Percentiles rank a stretch among this genome's conserved stretches.
phyloP scores from a whole-genome alignment of 2,329 filamentous ascomycete species.

The Aulographum hederae region DNA sequence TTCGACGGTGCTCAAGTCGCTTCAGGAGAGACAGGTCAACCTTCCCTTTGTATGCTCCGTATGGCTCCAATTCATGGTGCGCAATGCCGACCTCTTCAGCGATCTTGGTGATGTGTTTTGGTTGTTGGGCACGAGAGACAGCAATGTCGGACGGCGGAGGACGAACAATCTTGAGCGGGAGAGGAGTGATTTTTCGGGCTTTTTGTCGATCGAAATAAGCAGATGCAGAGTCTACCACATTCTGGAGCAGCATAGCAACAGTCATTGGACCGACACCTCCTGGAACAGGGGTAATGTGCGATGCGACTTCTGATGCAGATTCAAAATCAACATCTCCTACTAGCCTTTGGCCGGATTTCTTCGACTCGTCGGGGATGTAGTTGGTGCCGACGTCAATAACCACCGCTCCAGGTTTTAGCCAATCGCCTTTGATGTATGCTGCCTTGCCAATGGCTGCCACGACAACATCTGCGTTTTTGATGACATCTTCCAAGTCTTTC shows the following conservation, averaged over 20 bases:
- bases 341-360: conserved; percentile 80
- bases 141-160: conserved; percentile 94
- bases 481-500: conserved; percentile 47
- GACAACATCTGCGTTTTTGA: conserved; percentile 76
- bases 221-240: conserved; percentile 75
- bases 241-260: conserved; percentile 92
- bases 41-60: conserved; percentile 91
- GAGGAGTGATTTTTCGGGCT: conserved; percentile 56
- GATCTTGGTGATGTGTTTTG: conserved; percentile 77
- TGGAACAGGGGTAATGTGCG: conserved; percentile 86
- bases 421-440: conserved; percentile 81
- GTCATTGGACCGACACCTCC: conserved; percentile 98
- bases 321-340: conserved; percentile 94
- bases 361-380: conserved; percentile 73
- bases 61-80: conserved; percentile 79
- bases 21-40: conserved; percentile 69
- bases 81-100: conserved; percentile 79
- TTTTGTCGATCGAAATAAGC: conserved; percentile 71
- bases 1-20: conserved; percentile 66
- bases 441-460: conserved; percentile 82
- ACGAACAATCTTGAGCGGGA: conserved; percentile 60
- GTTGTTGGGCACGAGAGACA: conserved; percentile 71
- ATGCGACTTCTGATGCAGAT: conserved; percentile 67
- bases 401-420: conserved; percentile 85
- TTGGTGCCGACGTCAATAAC: conserved; percentile 98